These are phyloP conservation scores for Cairneyella variabilis DNA, from an alignment of 495 filamentous ascomycete species.

Conservation along the genomic window DNA sequence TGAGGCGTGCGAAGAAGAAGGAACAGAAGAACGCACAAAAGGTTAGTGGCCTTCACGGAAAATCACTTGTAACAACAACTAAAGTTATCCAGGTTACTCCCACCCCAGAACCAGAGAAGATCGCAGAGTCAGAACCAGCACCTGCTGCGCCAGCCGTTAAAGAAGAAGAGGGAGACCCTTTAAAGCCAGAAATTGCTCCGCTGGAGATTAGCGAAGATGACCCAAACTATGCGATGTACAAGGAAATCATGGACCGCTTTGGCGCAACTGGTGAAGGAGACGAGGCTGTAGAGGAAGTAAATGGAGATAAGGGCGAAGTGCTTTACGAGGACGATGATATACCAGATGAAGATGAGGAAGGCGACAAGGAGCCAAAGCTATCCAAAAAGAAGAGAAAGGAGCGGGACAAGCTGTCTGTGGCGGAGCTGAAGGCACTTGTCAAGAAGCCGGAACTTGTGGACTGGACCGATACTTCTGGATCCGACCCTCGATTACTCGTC, in stretches of 20 bases:
- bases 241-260: constrained; percentile 74
- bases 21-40: constrained; percentile 62
- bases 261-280: constrained; percentile 53
- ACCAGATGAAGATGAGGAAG: constrained; percentile 78
- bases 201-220: constrained; percentile 58
- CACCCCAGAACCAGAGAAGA: constrained; percentile 28
- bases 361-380: constrained; percentile 59
- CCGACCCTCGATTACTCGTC: constrained; percentile 84
- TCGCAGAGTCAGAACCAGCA: constrained; percentile 17
- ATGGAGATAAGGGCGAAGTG: constrained; percentile 73
- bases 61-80: no score
- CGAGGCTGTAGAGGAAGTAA: constrained; percentile 54
- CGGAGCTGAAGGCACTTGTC: constrained; percentile 90
- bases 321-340: constrained; percentile 85
- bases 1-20: constrained; percentile 86
- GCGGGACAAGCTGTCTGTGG: constrained; percentile 86
- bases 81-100: constrained; percentile 19
- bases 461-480: constrained; percentile 93
- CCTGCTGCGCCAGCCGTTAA: constrained; percentile 7
- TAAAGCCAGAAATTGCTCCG: constrained; percentile 31
- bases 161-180: constrained; percentile 32
- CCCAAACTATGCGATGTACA: constrained; percentile 79
- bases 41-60: constrained; percentile 23
- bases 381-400: constrained; percentile 94
- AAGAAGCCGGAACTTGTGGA: constrained; percentile 91